Conservation (phyloP, 805 yeast species). For the Hanseniaspora nectarophila region DNA sequence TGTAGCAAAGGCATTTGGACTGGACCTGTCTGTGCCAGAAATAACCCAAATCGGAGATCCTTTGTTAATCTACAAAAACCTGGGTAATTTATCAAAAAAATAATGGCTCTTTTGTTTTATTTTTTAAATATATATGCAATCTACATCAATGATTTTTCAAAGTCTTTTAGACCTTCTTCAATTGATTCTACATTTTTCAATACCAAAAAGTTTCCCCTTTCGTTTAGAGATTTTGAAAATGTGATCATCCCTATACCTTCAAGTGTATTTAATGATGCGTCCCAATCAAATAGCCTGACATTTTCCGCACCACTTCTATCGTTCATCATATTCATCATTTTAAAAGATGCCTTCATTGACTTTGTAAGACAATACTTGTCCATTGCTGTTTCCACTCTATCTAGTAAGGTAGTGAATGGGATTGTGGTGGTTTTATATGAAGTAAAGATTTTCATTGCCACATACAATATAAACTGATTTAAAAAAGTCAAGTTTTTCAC, state of each 20-base stretch:
- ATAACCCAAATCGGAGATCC: conserved; percentile 86
- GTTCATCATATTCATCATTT: conserved; percentile 26
- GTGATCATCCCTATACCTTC: conserved; percentile 67
- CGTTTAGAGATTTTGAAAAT: conserved; percentile 57
- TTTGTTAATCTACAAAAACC: conserved; percentile 48
- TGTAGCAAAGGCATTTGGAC: conserved; percentile 79
- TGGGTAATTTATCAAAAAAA: conserved; percentile 19
- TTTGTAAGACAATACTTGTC: conserved; percentile 27
- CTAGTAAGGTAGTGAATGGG: conserved; percentile 62
- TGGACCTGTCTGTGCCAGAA: conserved; percentile 73
- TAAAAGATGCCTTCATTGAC: neutral
- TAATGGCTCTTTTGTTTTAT: neutral
- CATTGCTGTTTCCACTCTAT: conserved; percentile 52
- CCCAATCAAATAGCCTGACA: conserved; percentile 44
- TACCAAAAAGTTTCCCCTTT: conserved; percentile 51
- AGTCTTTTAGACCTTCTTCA: conserved; percentile 42
- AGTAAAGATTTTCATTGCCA: conserved; percentile 49
- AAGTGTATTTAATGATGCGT: conserved; percentile 50
- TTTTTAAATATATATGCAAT: conserved; percentile 20
- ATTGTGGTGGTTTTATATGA: conserved; percentile 63
- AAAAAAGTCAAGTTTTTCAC: conserved; percentile 51
- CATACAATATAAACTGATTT: conserved; percentile 60
- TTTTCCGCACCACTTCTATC: conserved; percentile 33
- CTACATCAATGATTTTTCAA: conserved; percentile 46
- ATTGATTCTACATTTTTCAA: conserved; percentile 30